Conservation (phyloP, 164 flowering plant genomes). For the Chloranthus sessilifolius region DNA sequence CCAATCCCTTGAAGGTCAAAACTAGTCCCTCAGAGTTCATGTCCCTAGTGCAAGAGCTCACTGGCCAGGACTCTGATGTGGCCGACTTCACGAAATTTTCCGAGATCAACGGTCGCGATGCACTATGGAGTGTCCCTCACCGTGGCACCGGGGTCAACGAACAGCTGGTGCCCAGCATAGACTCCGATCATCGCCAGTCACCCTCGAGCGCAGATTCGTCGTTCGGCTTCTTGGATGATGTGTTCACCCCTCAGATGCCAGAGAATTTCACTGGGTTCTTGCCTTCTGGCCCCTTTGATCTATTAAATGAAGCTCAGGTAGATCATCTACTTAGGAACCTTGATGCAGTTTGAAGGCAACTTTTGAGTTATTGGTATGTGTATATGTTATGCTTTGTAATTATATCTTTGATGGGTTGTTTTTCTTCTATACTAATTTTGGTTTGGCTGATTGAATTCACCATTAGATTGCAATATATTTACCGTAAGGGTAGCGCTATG, state of each 20-base stretch:
- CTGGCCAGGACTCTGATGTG: conserved; percentile 53
- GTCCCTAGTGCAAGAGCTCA: conserved; percentile 71
- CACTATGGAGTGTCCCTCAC: conserved; percentile 3
- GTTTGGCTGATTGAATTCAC: too few relatives aligned
- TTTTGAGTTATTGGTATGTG: too few relatives aligned
- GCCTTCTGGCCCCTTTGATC: conserved; percentile 15
- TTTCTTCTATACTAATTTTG: too few relatives aligned
- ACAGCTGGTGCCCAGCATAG: not conserved
- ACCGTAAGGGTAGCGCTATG: too few relatives aligned
- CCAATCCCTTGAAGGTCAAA: conserved; percentile 70
- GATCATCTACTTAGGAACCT: conserved; percentile 17
- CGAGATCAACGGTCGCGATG: conserved; percentile 1
- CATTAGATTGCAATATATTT: too few relatives aligned
- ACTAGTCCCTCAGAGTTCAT: conserved; percentile 60
- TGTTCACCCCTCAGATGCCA: conserved; percentile 27
- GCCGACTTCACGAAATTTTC: conserved; percentile 4
- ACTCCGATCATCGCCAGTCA: not conserved
- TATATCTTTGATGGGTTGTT: too few relatives aligned
- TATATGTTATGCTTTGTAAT: too few relatives aligned
- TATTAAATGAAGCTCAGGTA: conserved; percentile 17
- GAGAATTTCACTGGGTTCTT: conserved; percentile 25
- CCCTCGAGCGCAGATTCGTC: conserved; percentile 10
- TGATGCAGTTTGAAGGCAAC: conserved; percentile 12
- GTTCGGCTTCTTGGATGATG: conserved; percentile 24
- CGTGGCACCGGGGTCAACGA: too few relatives aligned